These are phyloP conservation scores for Podospora pseudopauciseta DNA, from an alignment of 495 filamentous ascomycete species.

Conservation along the genomic window DNA sequence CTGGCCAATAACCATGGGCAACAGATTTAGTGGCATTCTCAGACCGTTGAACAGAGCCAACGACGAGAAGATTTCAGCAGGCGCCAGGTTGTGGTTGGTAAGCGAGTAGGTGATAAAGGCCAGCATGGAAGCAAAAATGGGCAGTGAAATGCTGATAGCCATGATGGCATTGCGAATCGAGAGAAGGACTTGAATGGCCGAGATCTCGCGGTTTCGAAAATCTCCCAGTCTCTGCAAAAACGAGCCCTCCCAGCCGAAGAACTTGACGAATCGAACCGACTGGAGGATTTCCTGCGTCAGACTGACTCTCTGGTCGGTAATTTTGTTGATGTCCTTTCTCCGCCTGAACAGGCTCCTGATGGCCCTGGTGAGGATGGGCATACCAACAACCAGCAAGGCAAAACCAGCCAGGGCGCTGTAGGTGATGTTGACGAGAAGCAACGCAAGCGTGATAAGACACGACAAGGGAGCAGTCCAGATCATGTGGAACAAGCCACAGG, in stretches of 20 bases:
- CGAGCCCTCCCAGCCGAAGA: slow-evolving; percentile 87
- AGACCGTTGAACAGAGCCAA: slow-evolving; percentile 89
- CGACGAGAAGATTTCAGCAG: slow-evolving; percentile 85
- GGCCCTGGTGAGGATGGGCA: slow-evolving; percentile 69
- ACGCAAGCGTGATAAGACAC: slow-evolving; percentile 69
- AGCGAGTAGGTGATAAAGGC: slow-evolving; percentile 90
- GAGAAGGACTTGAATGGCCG: slow-evolving; percentile 72
- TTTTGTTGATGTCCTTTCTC: slow-evolving; percentile 76
- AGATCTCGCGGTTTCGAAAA: slow-evolving; percentile 71
- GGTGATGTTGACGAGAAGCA: slow-evolving; percentile 78
- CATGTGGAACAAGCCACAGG: slow-evolving; percentile 83
- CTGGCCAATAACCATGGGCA: slow-evolving; percentile 85
- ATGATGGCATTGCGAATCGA: slow-evolving; percentile 81
- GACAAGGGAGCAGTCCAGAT: slow-evolving; percentile 80
- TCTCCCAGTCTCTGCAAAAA: slow-evolving; percentile 73
- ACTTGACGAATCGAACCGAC: slow-evolving; percentile 91
- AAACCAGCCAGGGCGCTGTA: slow-evolving; percentile 90
- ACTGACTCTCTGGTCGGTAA: slow-evolving; percentile 86
- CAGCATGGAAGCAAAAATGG: slow-evolving; percentile 91
- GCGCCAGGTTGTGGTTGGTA: slow-evolving; percentile 63
- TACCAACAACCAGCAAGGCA: slow-evolving; percentile 69
- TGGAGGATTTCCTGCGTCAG: slow-evolving; percentile 91
- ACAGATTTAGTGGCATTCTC: slow-evolving; percentile 80
- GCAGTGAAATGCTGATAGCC: slow-evolving; percentile 68
- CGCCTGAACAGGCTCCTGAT: slow-evolving; percentile 68